Evolutionary conservation across 805 yeast genomes (phyloP), one percentile per base, ranked within the genome.

Genomic region (Barnettozyma sp.): DNA sequence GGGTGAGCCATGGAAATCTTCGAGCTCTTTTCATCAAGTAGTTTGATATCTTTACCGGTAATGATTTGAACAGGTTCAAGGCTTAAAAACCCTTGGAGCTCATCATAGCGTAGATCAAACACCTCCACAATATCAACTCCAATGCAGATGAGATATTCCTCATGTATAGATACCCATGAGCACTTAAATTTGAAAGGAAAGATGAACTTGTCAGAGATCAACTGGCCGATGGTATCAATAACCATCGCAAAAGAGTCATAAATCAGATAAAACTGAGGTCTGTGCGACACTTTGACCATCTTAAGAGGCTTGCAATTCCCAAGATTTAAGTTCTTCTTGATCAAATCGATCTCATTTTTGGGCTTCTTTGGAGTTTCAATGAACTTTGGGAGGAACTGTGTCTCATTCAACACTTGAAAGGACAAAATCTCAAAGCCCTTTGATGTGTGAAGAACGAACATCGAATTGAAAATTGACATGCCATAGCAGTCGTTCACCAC

Each of bases 161-260:
- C 63, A 30, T 65, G 43, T 13, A 72, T 55, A 3, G 67, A 60
- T 6, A 66, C 70, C 2, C 54, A 55, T 1, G 57, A 45, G 38
- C 71, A 66, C 38, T 54, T 58, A 40, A 66, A 66, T 38, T 65
- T 66, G 39, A 68, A 54, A 6, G 66, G 67, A 31, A 67, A 45
- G 6, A 66, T 58, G 42, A 62, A 66, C 8, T 50, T 46, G 27
- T 57, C 60, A 25, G 59, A 49, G 7, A 73, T 66, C 25, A 77
- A 60, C 42, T 68, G 67, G 4, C 83, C 83, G 26, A 67, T 63
- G 32, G 71, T 68, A 51, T 80, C 76, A 39, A 78, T 69, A 39
- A 77, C 77, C 3, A 84, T 62, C 4, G 84, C 86, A 47, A 80
- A 77, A 35, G 76, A 77, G 38, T 72, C 82, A 60, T 82, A 85